Conservation (phyloP, 2,329 filamentous ascomycete species). For the Xylariaceae sp. region DNA sequence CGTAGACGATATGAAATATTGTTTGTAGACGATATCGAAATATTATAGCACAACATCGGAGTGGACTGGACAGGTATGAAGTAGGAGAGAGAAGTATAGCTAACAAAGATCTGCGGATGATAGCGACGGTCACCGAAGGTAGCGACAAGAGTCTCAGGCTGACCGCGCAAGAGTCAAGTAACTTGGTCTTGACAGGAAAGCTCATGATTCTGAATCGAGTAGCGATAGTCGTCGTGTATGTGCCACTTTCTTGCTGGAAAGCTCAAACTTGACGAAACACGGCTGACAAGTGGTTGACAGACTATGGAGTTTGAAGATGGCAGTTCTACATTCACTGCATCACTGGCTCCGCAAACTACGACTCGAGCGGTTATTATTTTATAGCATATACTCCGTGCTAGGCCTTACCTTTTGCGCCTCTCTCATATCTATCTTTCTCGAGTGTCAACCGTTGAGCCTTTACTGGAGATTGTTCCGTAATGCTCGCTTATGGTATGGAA, state of each 20-base stretch:
- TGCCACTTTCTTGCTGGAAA: background rate
- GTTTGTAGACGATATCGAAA: too few relatives aligned
- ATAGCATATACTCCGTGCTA: conserved; percentile 13
- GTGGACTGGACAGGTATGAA: conserved; percentile 8
- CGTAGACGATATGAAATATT: too few relatives aligned
- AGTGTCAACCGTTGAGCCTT: conserved; percentile 19
- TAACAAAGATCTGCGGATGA: background rate
- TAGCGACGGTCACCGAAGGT: background rate
- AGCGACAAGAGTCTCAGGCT: background rate
- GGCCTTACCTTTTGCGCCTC: conserved; percentile 20
- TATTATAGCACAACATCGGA: too few relatives aligned
- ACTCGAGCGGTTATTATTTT: conserved; percentile 1
- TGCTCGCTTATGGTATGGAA: conserved; percentile 6
- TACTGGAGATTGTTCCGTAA: conserved; percentile 22
- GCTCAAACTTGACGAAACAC: background rate
- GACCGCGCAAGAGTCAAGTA: background rate
- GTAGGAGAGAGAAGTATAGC: background rate
- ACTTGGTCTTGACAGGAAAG: conserved; percentile 18
- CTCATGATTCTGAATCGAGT: conserved; percentile 17
- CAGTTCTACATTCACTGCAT: conserved; percentile 16
- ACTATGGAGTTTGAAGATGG: conserved; percentile 30
- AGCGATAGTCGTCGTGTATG: conserved; percentile 19
- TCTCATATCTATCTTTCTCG: conserved; percentile 24
- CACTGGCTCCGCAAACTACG: background rate
- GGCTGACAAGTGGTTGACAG: conserved; percentile 8